Evolutionary conservation across 257 asterid species (phyloP).

Genomic region (Nicotiana tomentosiformis): DNA sequence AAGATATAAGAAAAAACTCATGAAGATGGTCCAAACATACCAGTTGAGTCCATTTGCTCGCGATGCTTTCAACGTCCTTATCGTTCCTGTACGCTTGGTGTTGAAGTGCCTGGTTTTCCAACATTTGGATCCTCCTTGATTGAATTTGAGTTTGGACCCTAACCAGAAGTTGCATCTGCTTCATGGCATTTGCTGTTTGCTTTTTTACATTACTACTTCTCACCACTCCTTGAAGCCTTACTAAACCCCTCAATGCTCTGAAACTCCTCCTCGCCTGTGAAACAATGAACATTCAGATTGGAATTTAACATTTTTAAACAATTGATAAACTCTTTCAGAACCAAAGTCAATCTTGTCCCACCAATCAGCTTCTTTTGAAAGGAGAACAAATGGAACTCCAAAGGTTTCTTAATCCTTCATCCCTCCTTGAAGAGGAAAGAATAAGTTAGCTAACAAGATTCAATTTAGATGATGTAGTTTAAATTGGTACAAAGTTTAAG

Average conservation of each 20-base stretch:
- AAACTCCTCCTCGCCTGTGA: constrained; percentile 74
- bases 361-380: no score
- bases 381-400: no score
- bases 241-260: constrained; percentile 77
- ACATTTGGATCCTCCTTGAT: constrained; percentile 74
- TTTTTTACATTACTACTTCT: constrained; percentile 69
- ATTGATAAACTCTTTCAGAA: neutral
- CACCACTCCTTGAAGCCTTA: constrained; percentile 92
- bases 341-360: no score
- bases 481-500: no score
- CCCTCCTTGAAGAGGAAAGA: neutral
- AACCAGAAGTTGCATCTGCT: constrained; percentile 89
- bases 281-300: neutral
- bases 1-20: neutral
- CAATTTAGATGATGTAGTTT: no score
- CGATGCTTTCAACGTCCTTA: constrained; percentile 55
- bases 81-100: constrained; percentile 34
- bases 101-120: constrained; percentile 58
- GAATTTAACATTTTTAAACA: neutral
- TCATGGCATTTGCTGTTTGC: constrained; percentile 82
- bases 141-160: constrained; percentile 84
- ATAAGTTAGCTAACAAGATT: neutral
- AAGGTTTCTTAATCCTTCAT: neutral
- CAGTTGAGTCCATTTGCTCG: constrained; percentile 68
- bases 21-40: constrained; percentile 27